Base-by-base conservation (phyloP, 257 asterid species). In the Fraxinus excelsior region DNA sequence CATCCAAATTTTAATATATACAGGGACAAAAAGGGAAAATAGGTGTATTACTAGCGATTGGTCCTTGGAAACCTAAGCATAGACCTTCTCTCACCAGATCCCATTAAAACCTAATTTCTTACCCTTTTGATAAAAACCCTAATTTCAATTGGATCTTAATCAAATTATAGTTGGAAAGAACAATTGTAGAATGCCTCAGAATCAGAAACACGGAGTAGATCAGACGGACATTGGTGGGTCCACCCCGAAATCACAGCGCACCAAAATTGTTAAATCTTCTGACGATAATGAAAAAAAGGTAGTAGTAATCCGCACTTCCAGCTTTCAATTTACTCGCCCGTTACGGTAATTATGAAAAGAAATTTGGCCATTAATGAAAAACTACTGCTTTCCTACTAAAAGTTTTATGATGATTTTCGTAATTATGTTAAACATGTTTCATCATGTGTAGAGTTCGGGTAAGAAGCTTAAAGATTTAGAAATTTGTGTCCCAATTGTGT, bases 381-480 rank as follows among this genome's bases (percentile, higher is more conserved):
- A 2, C 34, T 12, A 58, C 44, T 21, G 23, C 73, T 64, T 76
- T 58, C 42, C 51, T 31, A 46, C 12, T 71, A 25, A 74, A 77
- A 9, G 5, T 21, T 73, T 53, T n/a, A 62, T 62, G 34, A 42
- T 40, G 62, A 25, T 29, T 72, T 62, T 9, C 23, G 44, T 62
- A 40, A n/a, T 69, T 28, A n/a, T 69, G 11, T 23, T 76, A 25
- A 18, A 4, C 5, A 1, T 18, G 34, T 74, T 74, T 28, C 72
- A 71, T 72, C 12, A 62, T 76, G 81, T 74, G 62, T 76, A 91
- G 97, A 85, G 73, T 86, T 71, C 76, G 75, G 81, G 75, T 78
- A 85, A 87, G 87, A 92, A 86, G 91, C 87, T 91, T 51, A 89
- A 88, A 82, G 97, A 92, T 67, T 77, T 91, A 68, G 99, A 95